Evolutionary conservation across 2,329 filamentous ascomycete species (phyloP).

Genomic region (Apiospora pterosperma): DNA sequence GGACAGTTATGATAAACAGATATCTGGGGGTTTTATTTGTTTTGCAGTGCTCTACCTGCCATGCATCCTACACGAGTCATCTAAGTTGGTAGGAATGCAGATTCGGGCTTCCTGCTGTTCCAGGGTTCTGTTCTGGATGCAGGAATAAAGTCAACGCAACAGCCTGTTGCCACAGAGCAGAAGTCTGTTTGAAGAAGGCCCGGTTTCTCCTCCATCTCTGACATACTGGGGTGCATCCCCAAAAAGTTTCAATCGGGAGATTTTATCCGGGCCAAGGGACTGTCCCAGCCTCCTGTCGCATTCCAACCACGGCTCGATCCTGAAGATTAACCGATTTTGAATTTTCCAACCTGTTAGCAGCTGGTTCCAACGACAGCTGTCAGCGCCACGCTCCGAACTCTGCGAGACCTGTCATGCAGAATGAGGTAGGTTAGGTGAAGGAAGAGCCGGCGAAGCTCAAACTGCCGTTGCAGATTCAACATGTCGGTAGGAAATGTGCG

Average conservation of each 20-base stretch:
- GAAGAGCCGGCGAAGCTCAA: background rate
- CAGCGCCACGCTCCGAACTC: background rate
- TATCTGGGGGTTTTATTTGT: background rate
- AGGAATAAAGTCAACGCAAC: background rate
- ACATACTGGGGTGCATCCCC: background rate
- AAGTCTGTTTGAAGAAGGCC: background rate
- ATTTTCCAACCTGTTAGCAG: background rate
- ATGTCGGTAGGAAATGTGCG: background rate
- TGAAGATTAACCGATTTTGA: background rate
- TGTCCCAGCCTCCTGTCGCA: background rate
- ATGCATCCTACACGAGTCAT: background rate
- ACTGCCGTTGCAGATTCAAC: background rate
- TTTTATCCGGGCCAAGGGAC: background rate
- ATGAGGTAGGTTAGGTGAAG: background rate
- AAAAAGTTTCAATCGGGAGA: background rate
- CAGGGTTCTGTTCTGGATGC: background rate
- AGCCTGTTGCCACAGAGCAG: background rate
- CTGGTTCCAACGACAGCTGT: background rate
- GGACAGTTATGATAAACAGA: background rate
- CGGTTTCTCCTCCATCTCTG: background rate
- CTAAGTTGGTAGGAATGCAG: background rate
- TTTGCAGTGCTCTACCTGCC: background rate
- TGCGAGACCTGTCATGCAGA: background rate
- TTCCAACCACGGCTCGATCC: background rate
- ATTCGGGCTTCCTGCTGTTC: background rate